Evolutionary conservation across 1,284 basidiomycete genomes (phyloP).

Genomic region (Rugosomyces carneus): DNA sequence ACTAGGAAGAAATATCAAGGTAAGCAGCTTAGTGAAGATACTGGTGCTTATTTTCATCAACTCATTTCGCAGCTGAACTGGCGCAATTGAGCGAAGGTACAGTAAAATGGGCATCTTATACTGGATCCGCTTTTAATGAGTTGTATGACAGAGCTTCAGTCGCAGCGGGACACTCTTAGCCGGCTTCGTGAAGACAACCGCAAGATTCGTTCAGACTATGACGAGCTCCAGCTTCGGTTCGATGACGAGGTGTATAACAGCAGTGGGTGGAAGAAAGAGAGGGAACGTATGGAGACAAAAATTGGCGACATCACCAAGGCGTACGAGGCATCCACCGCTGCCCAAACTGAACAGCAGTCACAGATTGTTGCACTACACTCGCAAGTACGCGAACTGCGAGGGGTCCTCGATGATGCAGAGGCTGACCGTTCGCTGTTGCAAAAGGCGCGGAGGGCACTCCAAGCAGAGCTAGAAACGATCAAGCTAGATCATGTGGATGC

Average conservation of each 20-base stretch:
- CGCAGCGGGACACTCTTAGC: slow-evolving; percentile 69
- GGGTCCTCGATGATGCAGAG: slow-evolving; percentile 79
- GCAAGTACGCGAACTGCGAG: slow-evolving; percentile 77
- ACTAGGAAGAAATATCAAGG: slow-evolving; percentile 82
- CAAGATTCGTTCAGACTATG: slow-evolving; percentile 70
- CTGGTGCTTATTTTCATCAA: slow-evolving; percentile 5
- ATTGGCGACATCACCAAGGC: slow-evolving; percentile 71
- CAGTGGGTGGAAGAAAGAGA: slow-evolving; percentile 81
- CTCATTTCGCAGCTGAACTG: slow-evolving; percentile 50
- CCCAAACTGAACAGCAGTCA: slow-evolving; percentile 73
- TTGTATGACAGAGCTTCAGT: slow-evolving; percentile 53
- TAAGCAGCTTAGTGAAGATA: slow-evolving; percentile 22
- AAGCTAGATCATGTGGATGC: slow-evolving; percentile 71
- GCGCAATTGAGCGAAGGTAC: slow-evolving; percentile 73
- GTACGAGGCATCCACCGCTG: slow-evolving; percentile 68
- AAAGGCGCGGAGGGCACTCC: slow-evolving; percentile 76
- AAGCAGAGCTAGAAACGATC: slow-evolving; percentile 75
- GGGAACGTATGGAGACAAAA: slow-evolving; percentile 78
- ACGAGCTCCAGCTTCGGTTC: slow-evolving; percentile 68
- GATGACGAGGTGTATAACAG: slow-evolving; percentile 77
- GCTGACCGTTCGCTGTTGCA: slow-evolving; percentile 73
- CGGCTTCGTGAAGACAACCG: slow-evolving; percentile 75
- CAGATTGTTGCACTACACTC: slow-evolving; percentile 81
- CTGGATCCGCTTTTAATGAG: not conserved
- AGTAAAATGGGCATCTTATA: not conserved